These are phyloP conservation scores for Paramecium biaurelia DNA, from an alignment of 73 alveolate species.

Conservation along the genomic window DNA sequence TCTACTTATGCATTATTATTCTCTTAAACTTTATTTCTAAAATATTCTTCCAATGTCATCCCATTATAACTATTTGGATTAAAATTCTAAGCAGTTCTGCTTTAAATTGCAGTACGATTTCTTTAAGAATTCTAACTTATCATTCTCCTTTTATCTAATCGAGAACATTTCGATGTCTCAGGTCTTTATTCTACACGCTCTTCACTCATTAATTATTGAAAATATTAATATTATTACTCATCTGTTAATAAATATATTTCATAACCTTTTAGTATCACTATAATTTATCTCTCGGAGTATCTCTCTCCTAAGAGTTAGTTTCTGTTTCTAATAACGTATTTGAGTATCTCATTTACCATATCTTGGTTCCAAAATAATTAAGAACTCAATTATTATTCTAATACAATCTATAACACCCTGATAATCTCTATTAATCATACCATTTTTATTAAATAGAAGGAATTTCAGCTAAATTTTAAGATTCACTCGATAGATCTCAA, in stretches of 20 bases:
- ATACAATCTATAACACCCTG: neutral
- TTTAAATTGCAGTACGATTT: neutral
- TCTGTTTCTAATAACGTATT: neutral
- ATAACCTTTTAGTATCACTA: neutral
- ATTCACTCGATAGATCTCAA: neutral
- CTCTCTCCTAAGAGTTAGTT: neutral
- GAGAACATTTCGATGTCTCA: conserved; percentile 41
- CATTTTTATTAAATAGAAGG: neutral
- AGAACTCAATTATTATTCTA: neutral
- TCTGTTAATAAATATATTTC: neutral
- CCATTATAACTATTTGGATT: conserved; percentile 29
- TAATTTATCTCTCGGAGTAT: neutral
- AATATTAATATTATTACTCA: neutral
- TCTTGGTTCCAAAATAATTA: neutral
- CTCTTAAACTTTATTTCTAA: conserved; percentile 8
- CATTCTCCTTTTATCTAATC: conserved; percentile 41
- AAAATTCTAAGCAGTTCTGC: conserved; percentile 17
- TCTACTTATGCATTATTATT: neutral
- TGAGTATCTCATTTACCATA: neutral
- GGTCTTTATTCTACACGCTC: conserved; percentile 25
- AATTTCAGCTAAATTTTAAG: neutral
- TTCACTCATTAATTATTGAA: conserved; percentile 20
- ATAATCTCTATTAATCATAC: neutral
- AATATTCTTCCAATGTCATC: conserved; percentile 33
- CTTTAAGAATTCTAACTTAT: conserved; percentile 25